phyloP scores from a whole-genome alignment of 768 basidiomycete genomes.

The Amanita rubescens region DNA sequence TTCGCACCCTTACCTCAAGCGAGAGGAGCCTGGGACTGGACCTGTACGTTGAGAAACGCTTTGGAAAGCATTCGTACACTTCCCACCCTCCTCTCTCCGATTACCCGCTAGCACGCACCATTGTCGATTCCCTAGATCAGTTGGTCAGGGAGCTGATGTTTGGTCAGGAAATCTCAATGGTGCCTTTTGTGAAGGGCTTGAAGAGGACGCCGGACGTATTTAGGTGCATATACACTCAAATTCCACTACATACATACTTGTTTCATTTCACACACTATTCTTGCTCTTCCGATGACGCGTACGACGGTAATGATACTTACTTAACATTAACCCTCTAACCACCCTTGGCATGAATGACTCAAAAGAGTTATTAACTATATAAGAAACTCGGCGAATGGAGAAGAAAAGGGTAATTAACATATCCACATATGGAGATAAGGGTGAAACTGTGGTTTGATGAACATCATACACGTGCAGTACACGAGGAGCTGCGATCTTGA shows the following conservation, averaged over 20 bases:
- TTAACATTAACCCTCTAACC: not conserved
- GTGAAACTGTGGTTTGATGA: constrained; percentile 7
- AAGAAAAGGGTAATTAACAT: not conserved
- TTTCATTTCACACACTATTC: constrained; percentile 1
- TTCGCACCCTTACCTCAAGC: constrained; percentile 1
- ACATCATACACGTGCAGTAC: constrained; percentile 19
- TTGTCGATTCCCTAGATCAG: not conserved
- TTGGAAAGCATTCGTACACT: not conserved
- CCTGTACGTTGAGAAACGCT: not conserved
- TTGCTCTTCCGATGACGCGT: constrained; percentile 2
- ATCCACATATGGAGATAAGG: not conserved
- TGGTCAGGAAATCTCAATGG: not conserved
- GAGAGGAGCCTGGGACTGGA: constrained; percentile 4
- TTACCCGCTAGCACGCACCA: constrained; percentile 3
- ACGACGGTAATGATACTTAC: not conserved
- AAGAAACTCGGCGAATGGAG: not conserved
- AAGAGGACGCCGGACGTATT: constrained; percentile 1
- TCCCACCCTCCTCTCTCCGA: not conserved
- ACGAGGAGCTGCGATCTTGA: constrained; percentile 14
- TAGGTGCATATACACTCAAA: not conserved
- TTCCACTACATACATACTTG: not conserved
- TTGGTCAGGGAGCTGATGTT: not conserved
- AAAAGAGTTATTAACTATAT: not conserved
- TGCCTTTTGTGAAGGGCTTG: not conserved
- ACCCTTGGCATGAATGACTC: not conserved